A percentile compares a stretch with the other conserved stretches of the same genome.
These are phyloP conservation scores for Quercus lobata DNA, from an alignment of 331 rosid genomes.

Conservation along the genomic window DNA sequence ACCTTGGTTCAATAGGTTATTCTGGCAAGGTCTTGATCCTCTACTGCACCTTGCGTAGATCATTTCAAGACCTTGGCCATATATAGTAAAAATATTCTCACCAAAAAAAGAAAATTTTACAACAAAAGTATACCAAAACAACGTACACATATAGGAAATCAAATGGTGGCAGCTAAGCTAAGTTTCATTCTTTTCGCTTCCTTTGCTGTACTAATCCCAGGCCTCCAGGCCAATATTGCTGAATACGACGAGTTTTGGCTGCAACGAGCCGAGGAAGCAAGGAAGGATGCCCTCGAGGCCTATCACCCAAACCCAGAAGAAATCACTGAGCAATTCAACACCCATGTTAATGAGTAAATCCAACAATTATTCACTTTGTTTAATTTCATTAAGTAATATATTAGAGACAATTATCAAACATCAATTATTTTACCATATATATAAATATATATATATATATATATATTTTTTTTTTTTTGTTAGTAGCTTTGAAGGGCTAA, in stretches of 20 bases:
- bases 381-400: neutral
- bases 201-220: constrained; percentile 39
- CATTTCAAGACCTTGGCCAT: constrained; percentile 31
- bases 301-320: constrained; percentile 44
- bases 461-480: neutral
- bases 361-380: neutral
- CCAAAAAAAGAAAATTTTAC: neutral
- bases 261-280: constrained; percentile 26
- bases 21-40: constrained; percentile 37
- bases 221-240: constrained; percentile 38
- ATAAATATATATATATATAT: too few relatives aligned
- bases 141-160: neutral
- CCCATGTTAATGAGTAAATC: constrained; percentile 36
- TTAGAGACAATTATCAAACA: neutral
- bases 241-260: constrained; percentile 31
- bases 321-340: constrained; percentile 30
- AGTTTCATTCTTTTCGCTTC: constrained; percentile 32
- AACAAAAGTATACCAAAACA: neutral
- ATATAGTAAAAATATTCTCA: neutral
- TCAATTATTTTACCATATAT: too few relatives aligned
- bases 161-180: constrained; percentile 23
- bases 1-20: constrained; percentile 6
- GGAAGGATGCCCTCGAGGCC: constrained; percentile 28
- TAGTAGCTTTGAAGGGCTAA: too few relatives aligned
- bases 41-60: neutral